Evolutionary conservation across 768 basidiomycete genomes (phyloP), one percentile per base, ranked within the genome.

Genomic region (Mycena galericulata): DNA sequence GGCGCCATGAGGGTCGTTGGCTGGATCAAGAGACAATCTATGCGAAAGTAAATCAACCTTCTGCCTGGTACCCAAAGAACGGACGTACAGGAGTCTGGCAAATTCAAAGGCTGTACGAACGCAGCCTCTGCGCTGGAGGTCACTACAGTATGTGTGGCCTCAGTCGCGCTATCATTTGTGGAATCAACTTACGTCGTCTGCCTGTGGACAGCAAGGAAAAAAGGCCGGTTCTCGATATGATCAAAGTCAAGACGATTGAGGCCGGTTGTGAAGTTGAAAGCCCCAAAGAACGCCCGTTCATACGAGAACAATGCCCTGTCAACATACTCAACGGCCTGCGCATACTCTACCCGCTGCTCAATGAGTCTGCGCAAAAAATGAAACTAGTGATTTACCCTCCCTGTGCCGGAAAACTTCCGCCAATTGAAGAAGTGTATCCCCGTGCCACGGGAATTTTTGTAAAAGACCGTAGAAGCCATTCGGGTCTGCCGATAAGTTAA

Each of bases 221-320:
- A 94, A 0, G 95, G 94, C 43, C 97, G 85, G 73, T 97, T 98
- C 79, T 98, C 97, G 14, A 98, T 93, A 15, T 81, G 85, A 69
- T 94, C 90, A 76, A 98, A 99, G 74, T 97, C 95, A 2, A 99
- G 87, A 14, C 97, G 87, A 67, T 92, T 93, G 2, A 85, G 79
- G 10, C 97, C 97, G 38, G 81, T 89, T 2, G 94, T 90, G 78
- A 98, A 91, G 71, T 87, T 94, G 83, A 97, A 97, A 0, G 92
- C 83, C 3, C 96, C 94, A 18, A 95, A 86, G 72, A 98, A 93
- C 14, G 93, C 90, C 15, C 96, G 89, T 74, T 98, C 97, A 68
- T 97, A 98, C 0, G 96, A 90, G 80, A 97, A 98, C 18, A 99
- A 78, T 0, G 97, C 93, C n/a, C 96, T 88, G 62, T 95, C 93